These are phyloP conservation scores for Amanita exitialis DNA, from an alignment of 768 basidiomycete genomes.

Conservation along the genomic window DNA sequence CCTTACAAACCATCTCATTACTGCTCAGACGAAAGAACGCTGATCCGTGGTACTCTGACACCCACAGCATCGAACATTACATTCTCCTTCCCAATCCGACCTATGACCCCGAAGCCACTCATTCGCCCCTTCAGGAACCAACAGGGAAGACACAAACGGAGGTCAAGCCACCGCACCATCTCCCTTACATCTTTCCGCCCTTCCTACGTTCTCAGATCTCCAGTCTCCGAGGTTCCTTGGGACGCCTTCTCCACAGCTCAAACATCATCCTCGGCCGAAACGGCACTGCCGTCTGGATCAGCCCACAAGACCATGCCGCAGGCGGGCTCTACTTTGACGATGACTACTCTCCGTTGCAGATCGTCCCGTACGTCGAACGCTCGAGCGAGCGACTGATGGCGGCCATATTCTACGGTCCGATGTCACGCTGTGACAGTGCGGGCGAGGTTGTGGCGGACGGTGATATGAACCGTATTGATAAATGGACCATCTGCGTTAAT, in stretches of 20 bases:
- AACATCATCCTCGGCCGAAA: slow-evolving; percentile 41
- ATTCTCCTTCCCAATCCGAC: slow-evolving; percentile 28
- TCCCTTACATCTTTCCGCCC: slow-evolving; percentile 42
- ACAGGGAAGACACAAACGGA: not conserved
- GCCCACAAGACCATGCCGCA: slow-evolving; percentile 36
- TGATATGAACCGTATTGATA: slow-evolving; percentile 12
- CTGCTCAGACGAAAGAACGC: slow-evolving; percentile 45
- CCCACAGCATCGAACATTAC: slow-evolving; percentile 43
- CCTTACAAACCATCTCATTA: slow-evolving; percentile 27
- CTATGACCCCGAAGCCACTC: slow-evolving; percentile 7
- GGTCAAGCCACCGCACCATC: not conserved
- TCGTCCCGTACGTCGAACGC: slow-evolving; percentile 6
- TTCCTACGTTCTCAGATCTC: slow-evolving; percentile 21
- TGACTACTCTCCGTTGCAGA: slow-evolving; percentile 14
- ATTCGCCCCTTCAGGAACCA: not conserved
- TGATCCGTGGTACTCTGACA: slow-evolving; percentile 47
- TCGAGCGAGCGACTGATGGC: not conserved
- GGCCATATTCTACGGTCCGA: not conserved
- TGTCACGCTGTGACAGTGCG: not conserved
- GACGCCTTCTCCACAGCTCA: slow-evolving; percentile 35
- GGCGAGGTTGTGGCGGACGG: slow-evolving; percentile 2
- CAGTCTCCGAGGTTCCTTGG: slow-evolving; percentile 28
- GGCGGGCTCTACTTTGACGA: slow-evolving; percentile 22
- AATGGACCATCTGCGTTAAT: slow-evolving; percentile 22
- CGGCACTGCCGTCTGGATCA: slow-evolving; percentile 57